phyloP scores from a whole-genome alignment of 768 basidiomycete species.

The Calvatia gigantea region DNA sequence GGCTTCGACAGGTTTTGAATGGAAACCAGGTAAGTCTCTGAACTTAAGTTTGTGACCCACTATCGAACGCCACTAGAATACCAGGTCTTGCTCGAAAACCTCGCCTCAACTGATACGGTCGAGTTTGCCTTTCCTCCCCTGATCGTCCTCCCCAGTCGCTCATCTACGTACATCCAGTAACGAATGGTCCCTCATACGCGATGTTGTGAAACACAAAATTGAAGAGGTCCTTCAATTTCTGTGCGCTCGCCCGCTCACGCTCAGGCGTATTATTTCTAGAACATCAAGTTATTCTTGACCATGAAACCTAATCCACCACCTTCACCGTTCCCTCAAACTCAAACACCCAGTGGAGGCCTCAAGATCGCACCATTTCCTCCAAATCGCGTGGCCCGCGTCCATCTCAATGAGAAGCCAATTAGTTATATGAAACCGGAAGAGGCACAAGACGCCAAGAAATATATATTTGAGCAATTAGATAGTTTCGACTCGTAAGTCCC shows the following conservation, averaged over 20 bases:
- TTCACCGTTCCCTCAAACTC: conserved; percentile 37
- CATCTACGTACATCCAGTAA: conserved; percentile 33
- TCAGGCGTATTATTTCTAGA: conserved; percentile 34
- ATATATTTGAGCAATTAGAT: conserved; percentile 62
- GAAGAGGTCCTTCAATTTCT: conserved; percentile 45
- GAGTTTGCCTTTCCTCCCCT: conserved; percentile 40
- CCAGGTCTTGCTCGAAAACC: conserved; percentile 52
- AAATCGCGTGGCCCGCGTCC: conserved; percentile 45
- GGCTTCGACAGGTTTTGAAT: conserved; percentile 7
- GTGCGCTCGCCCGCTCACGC: conserved; percentile 15
- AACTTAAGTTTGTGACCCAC: neutral
- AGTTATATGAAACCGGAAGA: conserved; percentile 60
- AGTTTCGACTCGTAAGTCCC: conserved; percentile 67
- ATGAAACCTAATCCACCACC: conserved; percentile 33
- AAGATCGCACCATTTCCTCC: conserved; percentile 73
- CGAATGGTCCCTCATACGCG: conserved; percentile 69
- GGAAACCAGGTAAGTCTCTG: conserved; percentile 9
- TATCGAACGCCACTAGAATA: conserved; percentile 39
- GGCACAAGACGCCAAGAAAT: conserved; percentile 50
- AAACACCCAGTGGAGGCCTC: conserved; percentile 53
- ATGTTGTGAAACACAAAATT: conserved; percentile 71
- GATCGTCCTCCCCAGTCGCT: conserved; percentile 8
- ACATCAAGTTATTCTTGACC: conserved; percentile 44
- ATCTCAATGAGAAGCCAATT: conserved; percentile 51
- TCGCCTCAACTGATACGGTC: conserved; percentile 62